phyloP scores from a whole-genome alignment of 2,329 filamentous ascomycete species.

The Blastomyces emzantsi region DNA sequence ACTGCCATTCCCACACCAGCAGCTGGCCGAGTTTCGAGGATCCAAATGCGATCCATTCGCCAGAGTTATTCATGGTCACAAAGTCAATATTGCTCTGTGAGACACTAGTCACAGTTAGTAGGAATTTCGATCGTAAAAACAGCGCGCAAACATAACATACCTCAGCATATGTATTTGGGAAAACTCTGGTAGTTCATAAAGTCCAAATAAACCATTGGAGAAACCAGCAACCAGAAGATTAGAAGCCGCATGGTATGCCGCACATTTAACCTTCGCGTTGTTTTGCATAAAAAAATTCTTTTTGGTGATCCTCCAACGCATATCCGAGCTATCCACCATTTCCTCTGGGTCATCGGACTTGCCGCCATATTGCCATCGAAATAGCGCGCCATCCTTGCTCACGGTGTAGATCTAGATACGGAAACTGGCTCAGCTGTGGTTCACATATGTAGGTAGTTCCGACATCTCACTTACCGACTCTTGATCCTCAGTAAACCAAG shows the following conservation, averaged over 20 bases:
- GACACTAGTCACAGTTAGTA: constrained; percentile 51
- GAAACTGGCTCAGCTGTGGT: neutral
- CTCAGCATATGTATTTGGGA: constrained; percentile 80
- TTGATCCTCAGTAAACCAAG: constrained; percentile 94
- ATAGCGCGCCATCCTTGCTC: constrained; percentile 94
- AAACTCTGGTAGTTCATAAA: constrained; percentile 95
- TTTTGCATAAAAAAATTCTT: constrained; percentile 92
- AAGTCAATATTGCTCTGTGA: constrained; percentile 95
- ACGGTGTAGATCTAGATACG: constrained; percentile 67
- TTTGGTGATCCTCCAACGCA: constrained; percentile 85
- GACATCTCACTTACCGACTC: constrained; percentile 50
- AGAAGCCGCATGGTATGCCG: constrained; percentile 76
- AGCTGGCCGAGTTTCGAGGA: constrained; percentile 91
- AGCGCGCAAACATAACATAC: constrained; percentile 28
- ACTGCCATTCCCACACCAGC: constrained; percentile 99
- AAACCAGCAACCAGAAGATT: constrained; percentile 96
- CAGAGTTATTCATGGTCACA: constrained; percentile 85
- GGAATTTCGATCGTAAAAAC: constrained; percentile 10
- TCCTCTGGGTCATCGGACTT: constrained; percentile 53
- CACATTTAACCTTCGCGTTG: constrained; percentile 75
- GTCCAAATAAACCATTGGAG: constrained; percentile 83
- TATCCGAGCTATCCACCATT: constrained; percentile 54
- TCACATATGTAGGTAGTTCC: neutral
- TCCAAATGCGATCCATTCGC: constrained; percentile 95
- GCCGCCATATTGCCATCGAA: constrained; percentile 77